These are phyloP conservation scores for Glomus cerebriforme DNA, from an alignment of 192 early-diverging fungal species.

Conservation along the genomic window DNA sequence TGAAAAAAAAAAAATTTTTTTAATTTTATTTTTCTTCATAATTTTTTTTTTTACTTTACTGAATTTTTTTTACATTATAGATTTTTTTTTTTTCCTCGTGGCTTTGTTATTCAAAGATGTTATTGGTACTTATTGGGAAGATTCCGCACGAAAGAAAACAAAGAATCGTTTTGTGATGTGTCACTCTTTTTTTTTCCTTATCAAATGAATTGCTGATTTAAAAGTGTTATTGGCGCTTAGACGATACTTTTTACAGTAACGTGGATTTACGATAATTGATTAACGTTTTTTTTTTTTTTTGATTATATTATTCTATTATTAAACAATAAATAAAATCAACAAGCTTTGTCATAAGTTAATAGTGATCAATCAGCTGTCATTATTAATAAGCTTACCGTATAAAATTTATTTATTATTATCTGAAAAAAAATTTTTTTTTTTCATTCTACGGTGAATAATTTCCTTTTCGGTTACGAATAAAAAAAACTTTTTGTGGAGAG, in stretches of 20 bases:
- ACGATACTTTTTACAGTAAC: background rate
- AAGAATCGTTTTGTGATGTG: no score
- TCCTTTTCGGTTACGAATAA: background rate
- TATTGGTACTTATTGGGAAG: background rate
- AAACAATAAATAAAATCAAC: background rate
- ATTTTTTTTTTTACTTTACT: no score
- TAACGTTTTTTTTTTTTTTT: no score
- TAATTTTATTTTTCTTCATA: no score
- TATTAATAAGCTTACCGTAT: background rate
- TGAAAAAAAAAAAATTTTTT: no score
- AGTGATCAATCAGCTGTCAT: background rate
- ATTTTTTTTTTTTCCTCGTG: background rate
- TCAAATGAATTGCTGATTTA: background rate
- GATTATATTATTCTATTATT: background rate
- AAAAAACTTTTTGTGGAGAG: background rate
- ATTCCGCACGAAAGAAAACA: background rate
- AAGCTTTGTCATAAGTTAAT: background rate
- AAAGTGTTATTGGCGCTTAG: background rate
- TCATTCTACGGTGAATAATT: background rate
- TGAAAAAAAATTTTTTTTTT: background rate
- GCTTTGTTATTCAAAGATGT: background rate
- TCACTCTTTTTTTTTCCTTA: background rate
- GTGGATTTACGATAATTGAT: background rate
- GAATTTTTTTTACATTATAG: background rate
- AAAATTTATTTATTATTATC: no score